Evolutionary conservation across 2,329 filamentous ascomycete genomes (phyloP).

Genomic region (Trichocomaceae sp.): DNA sequence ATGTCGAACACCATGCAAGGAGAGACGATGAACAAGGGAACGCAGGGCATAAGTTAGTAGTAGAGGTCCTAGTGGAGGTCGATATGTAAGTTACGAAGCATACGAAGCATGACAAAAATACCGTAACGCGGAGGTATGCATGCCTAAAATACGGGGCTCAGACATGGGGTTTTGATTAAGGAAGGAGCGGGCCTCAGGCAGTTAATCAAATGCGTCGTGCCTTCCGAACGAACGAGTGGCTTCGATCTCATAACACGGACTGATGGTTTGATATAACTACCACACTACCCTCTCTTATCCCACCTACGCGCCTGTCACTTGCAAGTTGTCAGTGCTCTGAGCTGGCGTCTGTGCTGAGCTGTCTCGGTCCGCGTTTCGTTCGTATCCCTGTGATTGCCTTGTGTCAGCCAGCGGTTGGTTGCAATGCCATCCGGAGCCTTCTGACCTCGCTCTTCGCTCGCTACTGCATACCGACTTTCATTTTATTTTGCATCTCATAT

Average conservation of each 20-base stretch:
- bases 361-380: conserved; percentile 8
- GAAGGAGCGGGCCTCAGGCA: not conserved
- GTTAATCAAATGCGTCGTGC: not conserved
- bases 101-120: not conserved
- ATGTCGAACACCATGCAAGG: not conserved
- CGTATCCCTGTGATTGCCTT: conserved; percentile 3
- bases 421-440: not conserved
- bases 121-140: conserved; percentile 3
- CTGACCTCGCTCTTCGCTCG: not conserved
- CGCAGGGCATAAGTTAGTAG: not conserved
- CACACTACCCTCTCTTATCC: too few species aligned
- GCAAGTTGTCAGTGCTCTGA: not conserved
- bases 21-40: not conserved
- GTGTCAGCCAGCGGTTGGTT: conserved; percentile 4
- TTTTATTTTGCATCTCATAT: not conserved
- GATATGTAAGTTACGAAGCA: too few species aligned
- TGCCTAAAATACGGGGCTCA: not conserved
- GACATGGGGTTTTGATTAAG: not conserved
- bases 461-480: not conserved
- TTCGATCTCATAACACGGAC: not conserved
- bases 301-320: too few species aligned
- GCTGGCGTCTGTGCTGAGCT: not conserved
- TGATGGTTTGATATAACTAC: too few species aligned
- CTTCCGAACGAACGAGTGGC: not conserved
- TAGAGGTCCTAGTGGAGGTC: too few species aligned